Base-by-base conservation (phyloP, 2,329 filamentous ascomycete species). In the Monosporascus sp. region DNA sequence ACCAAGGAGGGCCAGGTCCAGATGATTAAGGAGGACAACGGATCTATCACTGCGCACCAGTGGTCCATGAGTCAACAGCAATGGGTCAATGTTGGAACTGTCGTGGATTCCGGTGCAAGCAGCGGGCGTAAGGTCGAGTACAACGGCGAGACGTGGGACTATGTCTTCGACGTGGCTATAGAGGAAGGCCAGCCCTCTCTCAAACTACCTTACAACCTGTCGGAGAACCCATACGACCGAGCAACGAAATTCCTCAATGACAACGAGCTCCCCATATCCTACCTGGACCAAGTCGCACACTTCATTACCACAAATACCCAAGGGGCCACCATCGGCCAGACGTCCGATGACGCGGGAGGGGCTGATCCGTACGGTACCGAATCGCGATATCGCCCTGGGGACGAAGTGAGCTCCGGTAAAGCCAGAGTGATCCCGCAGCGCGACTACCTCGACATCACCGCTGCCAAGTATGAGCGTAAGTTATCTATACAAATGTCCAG, bases 1-100 rank as follows among this genome's bases (percentile, higher is more conserved):
- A 94, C 89, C n/a, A 96, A 96, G 71, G 94, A 99, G 59, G 94
- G 94, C 0, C 93, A 99, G 67, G 88, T 96, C 5, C 87, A 95
- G 64, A 95, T 96, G 84, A 93, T 97, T 63, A 84, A 82, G 55
- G 88, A 96, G 68, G 75, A 81, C 7, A 86, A 96, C 64, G 91
- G 91, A 46, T 89, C 84, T 50, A 80, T 97, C 31, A 91, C 88
- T 5, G 91, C 92, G 8, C 90, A 97, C 67, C 86, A 89, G 56
- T 97, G 93, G 93, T 95, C 92, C 14, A 72, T 73, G 58, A 74
- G 81, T 58, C 78, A 86, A 57, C 78, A 84, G 50, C 78, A 91
- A 67, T 97, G 92, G 92, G 78, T 91, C 53, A 88, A 87, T 57
- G 88, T 97, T 8, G 94, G 94, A n/a, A 96, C 91, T 0, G 92